A percentile compares a stretch with the other conserved stretches of the same genome.
Conservation (phyloP, 192 early-diverging fungal species). For the Paraglomus occultum region DNA sequence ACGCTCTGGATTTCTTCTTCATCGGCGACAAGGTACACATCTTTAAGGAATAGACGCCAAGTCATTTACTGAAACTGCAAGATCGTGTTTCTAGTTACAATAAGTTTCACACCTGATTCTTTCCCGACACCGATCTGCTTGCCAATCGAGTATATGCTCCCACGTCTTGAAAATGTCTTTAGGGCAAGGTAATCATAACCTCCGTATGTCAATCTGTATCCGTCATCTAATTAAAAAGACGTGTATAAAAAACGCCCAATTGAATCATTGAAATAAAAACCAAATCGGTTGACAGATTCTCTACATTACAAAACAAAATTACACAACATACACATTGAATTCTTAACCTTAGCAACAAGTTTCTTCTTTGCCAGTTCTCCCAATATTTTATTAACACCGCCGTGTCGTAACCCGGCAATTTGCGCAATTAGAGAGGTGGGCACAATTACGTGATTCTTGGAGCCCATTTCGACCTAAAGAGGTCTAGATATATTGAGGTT, state of each 20-base stretch:
- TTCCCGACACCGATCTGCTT: constrained; percentile 99
- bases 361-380: constrained; percentile 87
- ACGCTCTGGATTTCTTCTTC: constrained; percentile 88
- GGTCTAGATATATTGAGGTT: not conserved
- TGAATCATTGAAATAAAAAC: too few species aligned
- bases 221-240: constrained; percentile 64
- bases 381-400: constrained; percentile 83
- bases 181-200: constrained; percentile 99
- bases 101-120: constrained; percentile 68
- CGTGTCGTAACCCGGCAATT: constrained; percentile 87
- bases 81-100: not conserved
- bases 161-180: constrained; percentile 86
- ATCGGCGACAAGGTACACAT: constrained; percentile 96
- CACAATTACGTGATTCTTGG: constrained; percentile 98
- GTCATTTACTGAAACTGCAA: not conserved
- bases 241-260: not conserved
- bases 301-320: constrained; percentile 4
- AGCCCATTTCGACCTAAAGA: constrained; percentile 87
- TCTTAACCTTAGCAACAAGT: constrained; percentile 82
- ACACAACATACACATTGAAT: constrained; percentile 65
- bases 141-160: constrained; percentile 88
- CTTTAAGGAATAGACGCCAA: constrained; percentile 35
- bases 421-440: constrained; percentile 89
- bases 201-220: constrained; percentile 96
- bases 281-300: too few species aligned